Conservation (phyloP, 768 basidiomycete species). For the Coprinopsis marcescibilis region DNA sequence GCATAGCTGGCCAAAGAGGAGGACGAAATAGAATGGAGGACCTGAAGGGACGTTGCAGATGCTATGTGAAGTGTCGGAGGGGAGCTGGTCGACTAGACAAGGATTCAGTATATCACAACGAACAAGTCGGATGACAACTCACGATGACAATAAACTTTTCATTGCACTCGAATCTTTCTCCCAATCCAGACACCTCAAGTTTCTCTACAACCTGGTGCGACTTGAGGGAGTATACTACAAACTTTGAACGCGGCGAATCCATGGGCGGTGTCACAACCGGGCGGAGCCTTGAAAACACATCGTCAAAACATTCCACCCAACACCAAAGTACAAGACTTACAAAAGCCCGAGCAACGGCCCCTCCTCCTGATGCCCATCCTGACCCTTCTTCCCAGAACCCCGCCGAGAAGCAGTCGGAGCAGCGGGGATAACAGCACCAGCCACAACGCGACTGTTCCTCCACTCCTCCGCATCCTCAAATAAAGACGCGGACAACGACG, state of each 20-base stretch:
- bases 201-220: constrained; percentile 46
- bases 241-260: constrained; percentile 11
- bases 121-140: constrained; percentile 21
- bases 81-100: constrained; percentile 48
- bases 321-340: constrained; percentile 32
- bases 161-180: constrained; percentile 40
- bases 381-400: constrained; percentile 8
- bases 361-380: constrained; percentile 23
- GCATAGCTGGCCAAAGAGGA: constrained; percentile 41
- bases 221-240: constrained; percentile 27
- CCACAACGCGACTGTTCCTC: not conserved
- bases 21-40: constrained; percentile 44
- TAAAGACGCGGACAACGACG: not conserved
- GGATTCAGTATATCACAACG: not conserved
- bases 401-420: too few relatives aligned
- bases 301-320: constrained; percentile 23
- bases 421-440: not conserved
- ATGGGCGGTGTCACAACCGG: constrained; percentile 15
- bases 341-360: constrained; percentile 29
- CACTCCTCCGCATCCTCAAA: constrained; percentile 13
- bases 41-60: constrained; percentile 47
- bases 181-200: constrained; percentile 34
- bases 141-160: constrained; percentile 53
- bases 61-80: constrained; percentile 53
- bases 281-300: constrained; percentile 10